A percentile compares a stretch with the other conserved stretches of the same genome.
Conservation (phyloP, 2,329 filamentous ascomycete species). For the Epichloe sylvatica region DNA sequence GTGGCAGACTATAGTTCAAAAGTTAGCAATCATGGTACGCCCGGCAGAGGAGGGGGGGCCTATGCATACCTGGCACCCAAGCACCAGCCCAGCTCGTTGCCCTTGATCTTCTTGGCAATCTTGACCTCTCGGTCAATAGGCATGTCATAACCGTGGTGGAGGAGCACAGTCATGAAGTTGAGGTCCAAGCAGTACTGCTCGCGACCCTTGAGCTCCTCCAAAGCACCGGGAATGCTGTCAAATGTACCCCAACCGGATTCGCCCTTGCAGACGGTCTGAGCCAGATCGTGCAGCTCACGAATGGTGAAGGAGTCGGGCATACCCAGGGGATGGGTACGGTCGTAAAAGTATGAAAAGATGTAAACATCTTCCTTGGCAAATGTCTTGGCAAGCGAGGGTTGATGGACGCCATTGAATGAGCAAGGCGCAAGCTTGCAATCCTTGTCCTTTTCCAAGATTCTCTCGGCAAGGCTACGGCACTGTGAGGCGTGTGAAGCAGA, state of each 20-base stretch:
- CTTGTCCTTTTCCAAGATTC: constrained; percentile 76
- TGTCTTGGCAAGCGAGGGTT: constrained; percentile 82
- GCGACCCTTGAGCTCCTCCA: constrained; percentile 65
- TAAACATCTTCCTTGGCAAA: constrained; percentile 86
- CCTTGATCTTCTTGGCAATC: constrained; percentile 98
- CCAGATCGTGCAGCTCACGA: constrained; percentile 74
- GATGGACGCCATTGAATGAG: constrained; percentile 95
- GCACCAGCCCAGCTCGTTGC: constrained; percentile 95
- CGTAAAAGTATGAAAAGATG: constrained; percentile 96
- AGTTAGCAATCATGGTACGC: constrained; percentile 7
- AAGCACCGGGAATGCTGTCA: constrained; percentile 56
- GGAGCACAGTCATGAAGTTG: constrained; percentile 86
- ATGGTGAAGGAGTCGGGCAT: constrained; percentile 98
- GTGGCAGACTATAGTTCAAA: constrained; percentile 50
- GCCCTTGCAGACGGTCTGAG: constrained; percentile 72
- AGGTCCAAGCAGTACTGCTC: constrained; percentile 90
- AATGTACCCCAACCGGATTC: constrained; percentile 70
- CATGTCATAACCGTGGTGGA: constrained; percentile 97
- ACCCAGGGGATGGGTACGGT: constrained; percentile 82
- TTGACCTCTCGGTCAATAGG: constrained; percentile 89
- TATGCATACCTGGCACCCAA: constrained; percentile 73
- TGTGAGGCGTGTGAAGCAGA: constrained; percentile 76
- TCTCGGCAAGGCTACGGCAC: constrained; percentile 81
- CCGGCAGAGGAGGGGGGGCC: neutral
- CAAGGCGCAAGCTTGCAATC: constrained; percentile 77